Percentiles rank a stretch among this genome's conserved stretches.
Conservation (phyloP, 345 rosid species). For the Litchi chinensis region DNA sequence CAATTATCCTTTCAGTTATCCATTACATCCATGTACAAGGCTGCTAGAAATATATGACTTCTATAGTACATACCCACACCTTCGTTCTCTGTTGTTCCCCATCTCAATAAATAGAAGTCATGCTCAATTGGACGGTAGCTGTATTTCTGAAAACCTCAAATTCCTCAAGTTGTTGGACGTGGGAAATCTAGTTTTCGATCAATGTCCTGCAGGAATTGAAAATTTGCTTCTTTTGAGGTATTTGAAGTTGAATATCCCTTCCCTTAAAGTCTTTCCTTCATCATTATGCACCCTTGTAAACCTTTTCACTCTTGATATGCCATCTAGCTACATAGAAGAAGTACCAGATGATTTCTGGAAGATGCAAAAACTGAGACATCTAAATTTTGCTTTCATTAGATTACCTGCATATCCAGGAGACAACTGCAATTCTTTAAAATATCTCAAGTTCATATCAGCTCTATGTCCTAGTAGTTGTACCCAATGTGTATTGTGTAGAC, state of each 20-base stretch:
- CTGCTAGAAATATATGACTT: too few relatives aligned
- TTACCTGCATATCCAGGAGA: too few relatives aligned
- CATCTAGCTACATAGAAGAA: too few relatives aligned
- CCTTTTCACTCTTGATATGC: not conserved
- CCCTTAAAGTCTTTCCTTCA: slow-evolving; percentile 6
- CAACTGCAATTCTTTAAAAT: too few relatives aligned
- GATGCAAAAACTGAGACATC: too few relatives aligned
- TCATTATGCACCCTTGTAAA: not conserved
- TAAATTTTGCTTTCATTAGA: too few relatives aligned
- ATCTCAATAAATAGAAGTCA: not conserved
- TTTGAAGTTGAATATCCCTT: slow-evolving; percentile 7
- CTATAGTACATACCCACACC: not conserved
- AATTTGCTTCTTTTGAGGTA: not conserved
- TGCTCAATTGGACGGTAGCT: not conserved
- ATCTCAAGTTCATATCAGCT: too few relatives aligned
- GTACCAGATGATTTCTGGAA: too few relatives aligned
- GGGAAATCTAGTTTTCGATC: not conserved
- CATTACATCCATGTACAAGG: too few relatives aligned
- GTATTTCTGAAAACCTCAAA: not conserved
- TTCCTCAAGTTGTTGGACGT: not conserved
- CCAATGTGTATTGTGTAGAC: too few relatives aligned
- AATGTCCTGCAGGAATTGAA: not conserved
- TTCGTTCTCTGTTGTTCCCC: not conserved
- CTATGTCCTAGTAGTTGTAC: too few relatives aligned
- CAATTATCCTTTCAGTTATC: too few relatives aligned